Evolutionary conservation across 148 eudicot genomes (phyloP).

Genomic region (Arctostaphylos glauca): DNA sequence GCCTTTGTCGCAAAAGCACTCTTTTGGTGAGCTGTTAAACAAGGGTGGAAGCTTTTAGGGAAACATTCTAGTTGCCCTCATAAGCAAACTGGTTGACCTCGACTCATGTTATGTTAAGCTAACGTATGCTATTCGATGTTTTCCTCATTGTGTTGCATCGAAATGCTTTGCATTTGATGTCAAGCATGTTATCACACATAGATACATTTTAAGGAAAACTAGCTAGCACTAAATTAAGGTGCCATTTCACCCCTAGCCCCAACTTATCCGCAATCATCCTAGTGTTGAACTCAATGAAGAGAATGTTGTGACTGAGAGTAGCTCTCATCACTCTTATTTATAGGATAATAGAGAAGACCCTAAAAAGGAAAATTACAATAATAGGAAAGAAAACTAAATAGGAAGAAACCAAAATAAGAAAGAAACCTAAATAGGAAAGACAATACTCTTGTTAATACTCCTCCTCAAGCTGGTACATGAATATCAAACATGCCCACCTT

Average conservation of each 20-base stretch:
- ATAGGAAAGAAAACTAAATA: too few species aligned
- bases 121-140: not conserved
- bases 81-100: not conserved
- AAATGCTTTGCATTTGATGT: not conserved
- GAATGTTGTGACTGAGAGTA: too few species aligned
- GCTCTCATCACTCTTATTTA: too few species aligned
- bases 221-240: not conserved
- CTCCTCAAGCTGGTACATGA: too few species aligned
- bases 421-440: too few species aligned
- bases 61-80: not conserved
- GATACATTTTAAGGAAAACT: not conserved
- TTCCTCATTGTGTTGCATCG: not conserved
- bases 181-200: not conserved
- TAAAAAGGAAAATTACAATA: too few species aligned
- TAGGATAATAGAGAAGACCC: too few species aligned
- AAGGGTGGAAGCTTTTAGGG: not conserved
- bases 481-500: too few species aligned
- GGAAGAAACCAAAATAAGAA: too few species aligned
- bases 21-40: not conserved
- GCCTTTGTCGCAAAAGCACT: not conserved
- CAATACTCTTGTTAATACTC: too few species aligned
- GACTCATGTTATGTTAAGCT: not conserved
- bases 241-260: not conserved
- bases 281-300: too few species aligned
- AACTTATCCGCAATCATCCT: not conserved